phyloP scores from a whole-genome alignment of 805 yeast genomes.

The Hanseniaspora occidentalis region DNA sequence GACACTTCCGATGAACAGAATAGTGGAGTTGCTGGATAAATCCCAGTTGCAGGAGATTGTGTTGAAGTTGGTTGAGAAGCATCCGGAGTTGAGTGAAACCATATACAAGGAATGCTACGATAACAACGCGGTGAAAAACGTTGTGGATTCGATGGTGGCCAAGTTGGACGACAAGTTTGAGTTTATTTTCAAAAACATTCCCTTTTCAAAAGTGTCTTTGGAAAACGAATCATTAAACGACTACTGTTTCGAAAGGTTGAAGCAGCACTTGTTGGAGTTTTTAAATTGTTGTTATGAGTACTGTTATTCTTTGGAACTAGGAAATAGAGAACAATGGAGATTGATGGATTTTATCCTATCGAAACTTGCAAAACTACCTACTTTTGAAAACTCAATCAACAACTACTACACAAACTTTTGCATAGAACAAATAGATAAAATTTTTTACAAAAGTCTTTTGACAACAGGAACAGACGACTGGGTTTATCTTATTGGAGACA shows the following conservation, averaged over 20 bases:
- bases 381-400: slow-evolving; percentile 22
- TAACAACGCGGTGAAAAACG: neutral
- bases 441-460: slow-evolving; percentile 13
- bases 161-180: slow-evolving; percentile 15
- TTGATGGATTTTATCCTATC: slow-evolving; percentile 21
- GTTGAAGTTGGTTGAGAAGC: slow-evolving; percentile 13
- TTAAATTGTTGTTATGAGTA: slow-evolving; percentile 24
- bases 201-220: slow-evolving; percentile 16
- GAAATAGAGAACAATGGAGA: slow-evolving; percentile 8
- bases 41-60: slow-evolving; percentile 16
- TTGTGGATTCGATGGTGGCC: neutral
- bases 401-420: slow-evolving; percentile 26
- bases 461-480: neutral
- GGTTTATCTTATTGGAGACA: neutral
- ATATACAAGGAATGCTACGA: slow-evolving; percentile 4
- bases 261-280: slow-evolving; percentile 20
- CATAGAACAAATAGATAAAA: slow-evolving; percentile 22
- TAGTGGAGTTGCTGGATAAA: slow-evolving; percentile 22
- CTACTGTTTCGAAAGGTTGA: slow-evolving; percentile 25
- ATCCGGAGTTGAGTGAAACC: slow-evolving; percentile 18
- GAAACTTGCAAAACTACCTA: slow-evolving; percentile 19
- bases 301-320: slow-evolving; percentile 3
- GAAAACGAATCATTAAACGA: slow-evolving; percentile 14
- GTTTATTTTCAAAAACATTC: slow-evolving; percentile 16
- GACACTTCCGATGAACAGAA: slow-evolving; percentile 20